phyloP scores from a whole-genome alignment of 148 eudicot species.

The Beta vulgaris region DNA sequence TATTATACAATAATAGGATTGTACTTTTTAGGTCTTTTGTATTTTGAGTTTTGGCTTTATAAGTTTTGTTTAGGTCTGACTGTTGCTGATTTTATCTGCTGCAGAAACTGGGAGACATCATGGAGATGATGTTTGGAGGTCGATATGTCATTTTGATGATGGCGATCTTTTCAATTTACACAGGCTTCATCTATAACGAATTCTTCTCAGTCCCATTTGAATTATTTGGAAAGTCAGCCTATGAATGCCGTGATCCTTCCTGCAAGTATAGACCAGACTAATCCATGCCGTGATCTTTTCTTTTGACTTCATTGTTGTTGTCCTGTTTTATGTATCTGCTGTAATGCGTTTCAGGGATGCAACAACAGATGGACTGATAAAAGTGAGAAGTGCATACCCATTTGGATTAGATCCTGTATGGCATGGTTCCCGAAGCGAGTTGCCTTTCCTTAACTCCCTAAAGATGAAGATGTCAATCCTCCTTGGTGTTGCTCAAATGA shows the following conservation, averaged over 20 bases:
- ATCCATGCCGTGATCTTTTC: constrained; percentile 13
- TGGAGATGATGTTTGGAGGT: constrained; percentile 66
- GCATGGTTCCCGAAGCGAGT: constrained; percentile 62
- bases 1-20: background rate
- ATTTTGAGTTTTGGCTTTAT: background rate
- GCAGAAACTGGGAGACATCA: constrained; percentile 61
- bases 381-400: constrained; percentile 57
- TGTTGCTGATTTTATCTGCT: constrained; percentile 2
- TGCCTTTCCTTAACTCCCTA: constrained; percentile 62
- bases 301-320: background rate
- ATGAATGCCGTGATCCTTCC: constrained; percentile 55
- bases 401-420: constrained; percentile 62
- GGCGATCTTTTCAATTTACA: constrained; percentile 61
- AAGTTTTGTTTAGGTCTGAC: constrained; percentile 7
- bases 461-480: constrained; percentile 73
- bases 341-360: constrained; percentile 41
- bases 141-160: constrained; percentile 60
- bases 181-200: constrained; percentile 57
- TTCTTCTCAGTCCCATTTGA: constrained; percentile 60
- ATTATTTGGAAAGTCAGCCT: constrained; percentile 53
- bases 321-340: constrained; percentile 5
- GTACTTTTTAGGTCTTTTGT: background rate
- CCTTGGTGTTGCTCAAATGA: constrained; percentile 62
- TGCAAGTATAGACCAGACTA: constrained; percentile 40
- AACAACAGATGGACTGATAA: constrained; percentile 51